phyloP scores from a whole-genome alignment of 2,329 filamentous ascomycete genomes.

The Mariannaea sp. region DNA sequence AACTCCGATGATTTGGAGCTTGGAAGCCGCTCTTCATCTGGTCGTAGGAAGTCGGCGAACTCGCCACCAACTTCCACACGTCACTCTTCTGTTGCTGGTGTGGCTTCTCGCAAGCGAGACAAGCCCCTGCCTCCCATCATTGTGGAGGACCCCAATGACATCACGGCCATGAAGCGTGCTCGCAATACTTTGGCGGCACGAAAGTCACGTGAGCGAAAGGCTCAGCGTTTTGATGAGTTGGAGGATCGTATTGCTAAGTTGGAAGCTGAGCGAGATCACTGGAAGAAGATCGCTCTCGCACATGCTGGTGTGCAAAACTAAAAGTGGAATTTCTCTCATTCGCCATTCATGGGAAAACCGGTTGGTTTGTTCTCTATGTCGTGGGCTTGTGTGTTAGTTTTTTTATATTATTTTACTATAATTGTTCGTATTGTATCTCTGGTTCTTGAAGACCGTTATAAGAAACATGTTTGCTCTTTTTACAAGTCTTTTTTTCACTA shows the following conservation, averaged over 20 bases:
- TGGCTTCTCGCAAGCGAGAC: conserved; percentile 74
- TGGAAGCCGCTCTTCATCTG: conserved; percentile 45
- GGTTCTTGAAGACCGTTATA: background rate
- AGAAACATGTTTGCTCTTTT: background rate
- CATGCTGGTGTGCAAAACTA: conserved; percentile 44
- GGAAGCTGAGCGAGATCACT: conserved; percentile 67
- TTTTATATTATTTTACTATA: conserved; percentile 1
- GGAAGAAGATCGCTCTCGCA: conserved; percentile 61
- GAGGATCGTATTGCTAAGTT: conserved; percentile 75
- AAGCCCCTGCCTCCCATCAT: conserved; percentile 81
- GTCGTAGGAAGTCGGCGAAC: conserved; percentile 52
- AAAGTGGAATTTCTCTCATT: conserved; percentile 41
- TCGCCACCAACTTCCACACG: conserved; percentile 54
- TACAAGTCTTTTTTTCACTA: too few species aligned
- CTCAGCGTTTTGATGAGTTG: conserved; percentile 73
- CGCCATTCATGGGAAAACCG: conserved; percentile 21
- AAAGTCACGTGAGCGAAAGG: conserved; percentile 88
- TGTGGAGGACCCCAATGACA: conserved; percentile 74
- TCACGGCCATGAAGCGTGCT: conserved; percentile 86
- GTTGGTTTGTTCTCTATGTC: conserved; percentile 9
- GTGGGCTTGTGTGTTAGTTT: background rate
- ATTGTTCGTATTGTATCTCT: background rate
- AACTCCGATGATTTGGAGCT: conserved; percentile 56
- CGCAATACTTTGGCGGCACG: conserved; percentile 92
- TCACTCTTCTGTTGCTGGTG: conserved; percentile 72